A percentile compares a stretch with the other conserved stretches of the same genome.
phyloP scores from a whole-genome alignment of 805 yeast species.

The Torulaspora franciscae region DNA sequence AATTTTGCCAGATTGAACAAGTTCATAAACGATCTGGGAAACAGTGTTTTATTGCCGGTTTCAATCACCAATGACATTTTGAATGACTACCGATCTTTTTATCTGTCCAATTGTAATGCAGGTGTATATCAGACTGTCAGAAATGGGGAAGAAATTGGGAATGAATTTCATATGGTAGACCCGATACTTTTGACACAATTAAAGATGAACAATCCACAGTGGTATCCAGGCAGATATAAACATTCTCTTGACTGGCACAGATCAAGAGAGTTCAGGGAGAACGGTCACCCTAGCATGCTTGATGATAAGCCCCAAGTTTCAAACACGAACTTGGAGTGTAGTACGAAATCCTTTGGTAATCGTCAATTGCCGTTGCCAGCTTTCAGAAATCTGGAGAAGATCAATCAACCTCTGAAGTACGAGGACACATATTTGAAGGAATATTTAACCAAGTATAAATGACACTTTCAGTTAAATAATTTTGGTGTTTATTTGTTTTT shows the following conservation, averaged over 20 bases:
- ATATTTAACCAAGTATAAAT: slow-evolving; percentile 4
- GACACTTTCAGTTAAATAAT: not conserved
- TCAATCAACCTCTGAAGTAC: slow-evolving; percentile 41
- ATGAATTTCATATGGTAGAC: slow-evolving; percentile 14
- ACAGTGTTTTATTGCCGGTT: slow-evolving; percentile 46
- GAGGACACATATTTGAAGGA: slow-evolving; percentile 6
- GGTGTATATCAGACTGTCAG: slow-evolving; percentile 21
- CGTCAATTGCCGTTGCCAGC: slow-evolving; percentile 43
- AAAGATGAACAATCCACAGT: slow-evolving; percentile 32
- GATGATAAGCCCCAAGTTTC: slow-evolving; percentile 43
- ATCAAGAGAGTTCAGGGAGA: slow-evolving; percentile 28
- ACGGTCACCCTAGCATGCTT: slow-evolving; percentile 37
- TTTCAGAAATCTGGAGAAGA: slow-evolving; percentile 62
- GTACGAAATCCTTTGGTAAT: slow-evolving; percentile 20
- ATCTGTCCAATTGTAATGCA: slow-evolving; percentile 35
- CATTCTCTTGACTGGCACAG: slow-evolving; percentile 23
- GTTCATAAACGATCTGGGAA: slow-evolving; percentile 44
- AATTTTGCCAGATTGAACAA: slow-evolving; percentile 44
- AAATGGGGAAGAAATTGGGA: not conserved
- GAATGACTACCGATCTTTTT: slow-evolving; percentile 33
- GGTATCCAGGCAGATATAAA: slow-evolving; percentile 18
- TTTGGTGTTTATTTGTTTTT: not conserved
- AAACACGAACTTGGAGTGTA: slow-evolving; percentile 34
- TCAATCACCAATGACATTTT: slow-evolving; percentile 42
- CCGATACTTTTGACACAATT: slow-evolving; percentile 29